Evolutionary conservation across 2,329 filamentous ascomycete species (phyloP).

Genomic region (Tolypocladium amazonense): DNA sequence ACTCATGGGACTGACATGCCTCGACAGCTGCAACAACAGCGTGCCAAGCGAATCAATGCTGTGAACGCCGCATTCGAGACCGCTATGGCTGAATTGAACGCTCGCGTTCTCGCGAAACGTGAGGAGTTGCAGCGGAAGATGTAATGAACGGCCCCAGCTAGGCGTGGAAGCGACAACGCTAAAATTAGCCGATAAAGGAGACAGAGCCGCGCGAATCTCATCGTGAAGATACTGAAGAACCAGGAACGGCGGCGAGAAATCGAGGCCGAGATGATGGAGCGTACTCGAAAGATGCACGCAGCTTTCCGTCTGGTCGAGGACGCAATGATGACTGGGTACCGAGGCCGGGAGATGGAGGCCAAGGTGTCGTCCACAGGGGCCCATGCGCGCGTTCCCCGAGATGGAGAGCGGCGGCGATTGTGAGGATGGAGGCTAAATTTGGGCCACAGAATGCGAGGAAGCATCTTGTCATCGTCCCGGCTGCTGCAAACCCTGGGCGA

Average conservation of each 20-base stretch:
- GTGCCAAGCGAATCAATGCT: slow-evolving; percentile 13
- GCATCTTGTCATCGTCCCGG: not conserved
- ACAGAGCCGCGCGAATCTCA: not conserved
- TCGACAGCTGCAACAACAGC: slow-evolving; percentile 18
- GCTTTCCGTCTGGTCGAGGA: slow-evolving; percentile 13
- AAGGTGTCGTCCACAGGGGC: slow-evolving; percentile 1
- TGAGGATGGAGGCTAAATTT: not conserved
- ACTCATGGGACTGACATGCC: not conserved
- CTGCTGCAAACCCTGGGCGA: not conserved
- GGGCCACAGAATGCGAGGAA: not conserved
- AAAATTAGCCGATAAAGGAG: not conserved
- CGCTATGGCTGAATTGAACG: slow-evolving; percentile 14
- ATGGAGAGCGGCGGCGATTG: not conserved
- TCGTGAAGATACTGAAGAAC: slow-evolving; percentile 29
- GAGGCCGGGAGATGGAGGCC: slow-evolving; percentile 14
- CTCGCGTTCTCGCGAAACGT: slow-evolving; percentile 9
- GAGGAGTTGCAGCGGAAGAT: slow-evolving; percentile 10
- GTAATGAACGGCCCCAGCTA: not conserved
- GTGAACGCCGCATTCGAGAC: slow-evolving; percentile 12
- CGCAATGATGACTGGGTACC: slow-evolving; percentile 18
- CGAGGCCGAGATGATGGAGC: slow-evolving; percentile 16
- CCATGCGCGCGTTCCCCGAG: not conserved
- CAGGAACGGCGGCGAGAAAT: slow-evolving; percentile 14
- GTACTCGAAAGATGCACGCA: slow-evolving; percentile 5
- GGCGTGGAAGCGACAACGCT: not conserved